Conservation (phyloP, 768 basidiomycete genomes). For the Cystobasidium tubakii region DNA sequence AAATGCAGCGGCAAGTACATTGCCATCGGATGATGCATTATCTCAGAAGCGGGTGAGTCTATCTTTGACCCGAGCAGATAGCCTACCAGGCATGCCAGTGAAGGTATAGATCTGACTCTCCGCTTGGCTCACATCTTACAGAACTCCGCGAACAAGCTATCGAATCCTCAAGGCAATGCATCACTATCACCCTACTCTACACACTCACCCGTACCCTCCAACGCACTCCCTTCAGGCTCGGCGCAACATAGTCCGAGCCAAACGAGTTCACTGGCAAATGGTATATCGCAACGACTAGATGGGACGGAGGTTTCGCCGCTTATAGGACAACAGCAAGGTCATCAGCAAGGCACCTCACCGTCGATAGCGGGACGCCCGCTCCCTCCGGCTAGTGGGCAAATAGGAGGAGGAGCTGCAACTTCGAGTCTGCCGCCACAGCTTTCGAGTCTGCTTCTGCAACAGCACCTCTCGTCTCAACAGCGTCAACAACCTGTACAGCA, state of each 20-base stretch:
- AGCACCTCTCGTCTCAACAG: constrained; percentile 16
- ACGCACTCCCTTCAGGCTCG: not conserved
- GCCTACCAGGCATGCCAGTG: not conserved
- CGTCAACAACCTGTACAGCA: constrained; percentile 24
- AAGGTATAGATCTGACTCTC: not conserved
- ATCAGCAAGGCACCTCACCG: not conserved
- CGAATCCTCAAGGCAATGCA: constrained; percentile 7
- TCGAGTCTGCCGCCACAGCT: constrained; percentile 21
- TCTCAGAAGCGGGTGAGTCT: constrained; percentile 35
- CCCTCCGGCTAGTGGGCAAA: not conserved
- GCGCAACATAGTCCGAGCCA: constrained; percentile 9
- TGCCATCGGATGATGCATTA: constrained; percentile 18
- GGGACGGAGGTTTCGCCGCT: constrained; percentile 12
- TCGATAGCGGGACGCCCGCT: not conserved
- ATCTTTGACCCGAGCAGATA: not conserved
- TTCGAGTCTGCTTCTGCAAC: constrained; percentile 23
- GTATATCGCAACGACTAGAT: constrained; percentile 1
- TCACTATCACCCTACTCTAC: constrained; percentile 30
- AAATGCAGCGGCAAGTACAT: constrained; percentile 34
- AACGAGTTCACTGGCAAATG: not conserved
- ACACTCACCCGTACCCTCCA: not conserved
- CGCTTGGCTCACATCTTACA: constrained; percentile 2
- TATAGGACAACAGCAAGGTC: not conserved
- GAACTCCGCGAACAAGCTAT: constrained; percentile 37
- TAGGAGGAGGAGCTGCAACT: not conserved